Conservation (phyloP, 192 early-diverging fungal species). For the Linnemannia hyalina region DNA sequence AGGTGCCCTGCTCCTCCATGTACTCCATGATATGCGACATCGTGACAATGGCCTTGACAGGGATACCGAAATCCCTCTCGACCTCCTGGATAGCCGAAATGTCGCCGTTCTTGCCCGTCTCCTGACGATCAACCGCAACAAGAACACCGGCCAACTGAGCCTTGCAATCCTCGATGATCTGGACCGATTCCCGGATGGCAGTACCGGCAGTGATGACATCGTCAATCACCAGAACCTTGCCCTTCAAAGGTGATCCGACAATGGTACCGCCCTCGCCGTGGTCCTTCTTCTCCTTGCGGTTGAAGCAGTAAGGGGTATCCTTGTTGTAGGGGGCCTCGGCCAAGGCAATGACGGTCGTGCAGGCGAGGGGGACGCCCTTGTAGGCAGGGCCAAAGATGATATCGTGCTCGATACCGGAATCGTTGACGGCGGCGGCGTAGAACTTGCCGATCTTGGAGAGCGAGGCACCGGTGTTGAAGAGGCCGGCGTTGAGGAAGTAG, state of each 20-base stretch:
- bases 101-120: slow-evolving; percentile 74
- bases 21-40: slow-evolving; percentile 92
- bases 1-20: slow-evolving; percentile 78
- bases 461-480: slow-evolving; percentile 92
- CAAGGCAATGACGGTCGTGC: slow-evolving; percentile 85
- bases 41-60: slow-evolving; percentile 89
- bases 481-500: slow-evolving; percentile 98
- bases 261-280: slow-evolving; percentile 98
- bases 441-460: slow-evolving; percentile 87
- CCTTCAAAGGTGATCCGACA: slow-evolving; percentile 87
- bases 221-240: slow-evolving; percentile 89
- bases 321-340: slow-evolving; percentile 63
- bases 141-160: slow-evolving; percentile 87
- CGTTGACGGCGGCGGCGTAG: slow-evolving; percentile 90
- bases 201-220: slow-evolving; percentile 99
- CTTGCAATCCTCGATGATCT: slow-evolving; percentile 79
- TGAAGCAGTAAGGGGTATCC: slow-evolving; percentile 91
- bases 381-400: slow-evolving; percentile 98
- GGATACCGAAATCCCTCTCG: slow-evolving; percentile 80
- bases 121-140: slow-evolving; percentile 94
- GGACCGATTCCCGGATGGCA: slow-evolving; percentile 93
- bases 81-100: slow-evolving; percentile 94
- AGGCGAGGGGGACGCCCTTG: slow-evolving; percentile 97
- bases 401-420: slow-evolving; percentile 79
- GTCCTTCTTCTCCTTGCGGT: slow-evolving; percentile 99